phyloP scores from a whole-genome alignment of 805 yeast genomes.

The Ogataea salicorniae region DNA sequence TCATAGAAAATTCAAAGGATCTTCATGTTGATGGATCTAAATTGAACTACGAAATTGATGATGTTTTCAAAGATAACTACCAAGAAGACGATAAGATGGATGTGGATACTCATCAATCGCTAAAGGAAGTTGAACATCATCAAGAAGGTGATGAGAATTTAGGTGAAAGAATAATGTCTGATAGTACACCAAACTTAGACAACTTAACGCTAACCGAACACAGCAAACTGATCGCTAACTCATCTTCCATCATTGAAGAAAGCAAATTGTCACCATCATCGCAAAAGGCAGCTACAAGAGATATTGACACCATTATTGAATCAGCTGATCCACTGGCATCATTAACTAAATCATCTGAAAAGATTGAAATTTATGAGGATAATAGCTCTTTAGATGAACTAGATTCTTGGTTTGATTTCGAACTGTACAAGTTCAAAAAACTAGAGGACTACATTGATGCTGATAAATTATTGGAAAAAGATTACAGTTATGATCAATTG shows the following conservation, averaged over 20 bases:
- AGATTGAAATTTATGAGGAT: slow-evolving; percentile 21
- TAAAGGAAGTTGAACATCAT: not conserved
- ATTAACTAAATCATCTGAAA: slow-evolving; percentile 14
- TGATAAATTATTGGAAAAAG: not conserved
- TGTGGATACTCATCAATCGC: slow-evolving; percentile 2
- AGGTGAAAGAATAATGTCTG: slow-evolving; percentile 11
- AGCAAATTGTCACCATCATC: too few relatives aligned
- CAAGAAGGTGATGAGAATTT: not conserved
- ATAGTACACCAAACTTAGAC: slow-evolving; percentile 17
- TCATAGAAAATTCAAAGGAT: slow-evolving; percentile 9
- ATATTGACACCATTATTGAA: slow-evolving; percentile 16
- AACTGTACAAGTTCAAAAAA: slow-evolving; percentile 7
- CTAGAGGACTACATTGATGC: not conserved
- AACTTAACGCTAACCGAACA: slow-evolving; percentile 14
- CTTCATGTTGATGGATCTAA: not conserved
- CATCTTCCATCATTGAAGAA: not conserved
- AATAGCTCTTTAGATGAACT: slow-evolving; percentile 6
- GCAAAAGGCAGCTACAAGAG: not conserved
- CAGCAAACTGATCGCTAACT: not conserved
- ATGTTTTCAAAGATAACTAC: slow-evolving; percentile 8
- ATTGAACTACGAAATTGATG: slow-evolving; percentile 6
- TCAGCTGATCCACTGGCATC: slow-evolving; percentile 22
- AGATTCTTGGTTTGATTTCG: slow-evolving; percentile 19
- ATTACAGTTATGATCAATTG: not conserved
- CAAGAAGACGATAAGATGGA: slow-evolving; percentile 14